Evolutionary conservation across 1,284 basidiomycete species (phyloP).

Genomic region (Trichosporon inkin): DNA sequence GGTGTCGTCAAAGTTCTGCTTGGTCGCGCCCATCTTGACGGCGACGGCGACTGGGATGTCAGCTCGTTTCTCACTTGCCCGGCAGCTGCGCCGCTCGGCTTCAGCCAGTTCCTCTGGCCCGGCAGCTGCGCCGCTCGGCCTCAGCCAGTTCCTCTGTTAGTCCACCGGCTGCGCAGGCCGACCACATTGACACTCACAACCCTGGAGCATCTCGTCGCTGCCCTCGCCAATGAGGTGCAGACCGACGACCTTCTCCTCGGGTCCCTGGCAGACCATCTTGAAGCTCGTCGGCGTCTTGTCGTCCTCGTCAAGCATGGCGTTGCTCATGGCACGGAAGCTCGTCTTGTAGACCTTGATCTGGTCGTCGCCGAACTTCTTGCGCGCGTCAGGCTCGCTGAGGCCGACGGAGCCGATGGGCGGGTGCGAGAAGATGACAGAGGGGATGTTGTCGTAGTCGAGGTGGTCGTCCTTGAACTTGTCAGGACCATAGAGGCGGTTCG

Average conservation of each 20-base stretch:
- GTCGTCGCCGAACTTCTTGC: conserved; percentile 76
- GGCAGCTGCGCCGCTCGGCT: neutral
- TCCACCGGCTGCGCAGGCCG: too few relatives aligned
- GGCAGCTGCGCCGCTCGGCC: neutral
- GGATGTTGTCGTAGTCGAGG: conserved; percentile 84
- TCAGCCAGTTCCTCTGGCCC: too few relatives aligned
- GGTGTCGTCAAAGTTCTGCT: conserved; percentile 78
- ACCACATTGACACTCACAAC: conserved; percentile 53
- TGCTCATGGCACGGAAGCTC: conserved; percentile 75
- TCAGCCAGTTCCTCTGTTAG: too few relatives aligned
- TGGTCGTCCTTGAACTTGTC: conserved; percentile 80
- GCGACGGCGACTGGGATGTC: conserved; percentile 63
- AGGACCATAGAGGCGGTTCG: conserved; percentile 86
- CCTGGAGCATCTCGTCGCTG: conserved; percentile 88
- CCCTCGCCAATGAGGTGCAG: conserved; percentile 88
- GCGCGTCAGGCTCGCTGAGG: conserved; percentile 83
- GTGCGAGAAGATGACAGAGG: conserved; percentile 94
- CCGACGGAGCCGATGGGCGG: conserved; percentile 90
- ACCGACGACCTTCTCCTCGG: conserved; percentile 90
- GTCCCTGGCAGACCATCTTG: conserved; percentile 82
- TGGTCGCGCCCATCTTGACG: conserved; percentile 88
- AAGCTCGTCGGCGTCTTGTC: conserved; percentile 88
- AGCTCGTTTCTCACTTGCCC: neutral
- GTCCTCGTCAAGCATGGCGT: conserved; percentile 74
- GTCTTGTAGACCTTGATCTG: conserved; percentile 82